Conservation (phyloP, 23 red algal species). For the Chondrus crispus region DNA sequence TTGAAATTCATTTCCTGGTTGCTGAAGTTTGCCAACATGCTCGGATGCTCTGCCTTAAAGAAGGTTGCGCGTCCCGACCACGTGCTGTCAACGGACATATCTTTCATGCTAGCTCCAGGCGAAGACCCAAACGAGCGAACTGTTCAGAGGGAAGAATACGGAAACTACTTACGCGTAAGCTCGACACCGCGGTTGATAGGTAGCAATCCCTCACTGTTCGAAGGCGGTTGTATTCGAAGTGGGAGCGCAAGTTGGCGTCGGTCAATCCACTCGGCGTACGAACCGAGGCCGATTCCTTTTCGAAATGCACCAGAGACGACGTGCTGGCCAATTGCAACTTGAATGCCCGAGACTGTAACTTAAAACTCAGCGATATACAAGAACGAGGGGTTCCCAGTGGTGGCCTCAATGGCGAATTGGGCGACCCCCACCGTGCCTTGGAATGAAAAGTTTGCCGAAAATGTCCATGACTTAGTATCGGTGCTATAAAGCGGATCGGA, state of each 20-base stretch:
- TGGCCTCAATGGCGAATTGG: neutral
- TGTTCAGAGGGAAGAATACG: constrained; percentile 17
- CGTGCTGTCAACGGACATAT: constrained; percentile 25
- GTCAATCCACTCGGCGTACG: neutral
- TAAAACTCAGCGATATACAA: neutral
- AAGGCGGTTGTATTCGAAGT: neutral
- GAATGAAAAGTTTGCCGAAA: too few relatives aligned
- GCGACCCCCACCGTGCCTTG: neutral
- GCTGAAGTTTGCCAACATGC: constrained; percentile 22
- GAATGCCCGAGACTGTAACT: neutral
- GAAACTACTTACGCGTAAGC: constrained; percentile 32
- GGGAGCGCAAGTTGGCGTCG: neutral
- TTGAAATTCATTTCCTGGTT: constrained; percentile 26
- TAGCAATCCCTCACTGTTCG: too few relatives aligned
- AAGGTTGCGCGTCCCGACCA: constrained; percentile 35
- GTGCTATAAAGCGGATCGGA: too few relatives aligned
- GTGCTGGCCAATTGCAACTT: neutral
- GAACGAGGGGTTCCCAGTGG: neutral
- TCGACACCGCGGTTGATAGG: too few relatives aligned
- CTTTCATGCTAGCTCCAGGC: neutral
- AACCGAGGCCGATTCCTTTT: neutral
- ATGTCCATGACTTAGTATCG: too few relatives aligned
- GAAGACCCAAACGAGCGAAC: neutral
- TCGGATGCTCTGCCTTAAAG: constrained; percentile 2
- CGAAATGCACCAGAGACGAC: neutral